Conservation (phyloP, 345 rosid genomes). For the Acer saccharum region DNA sequence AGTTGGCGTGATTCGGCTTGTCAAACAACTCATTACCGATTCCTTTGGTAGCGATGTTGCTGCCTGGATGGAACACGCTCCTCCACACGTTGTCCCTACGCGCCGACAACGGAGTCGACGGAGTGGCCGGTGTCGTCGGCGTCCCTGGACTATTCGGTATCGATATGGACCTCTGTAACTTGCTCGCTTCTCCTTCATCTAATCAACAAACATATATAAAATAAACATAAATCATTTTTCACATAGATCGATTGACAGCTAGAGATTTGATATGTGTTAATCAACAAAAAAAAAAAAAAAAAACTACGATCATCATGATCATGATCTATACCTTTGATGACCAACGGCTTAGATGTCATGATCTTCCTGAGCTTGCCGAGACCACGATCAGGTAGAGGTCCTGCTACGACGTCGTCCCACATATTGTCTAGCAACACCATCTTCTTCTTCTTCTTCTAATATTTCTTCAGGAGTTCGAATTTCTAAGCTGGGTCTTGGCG, state of each 20-base stretch:
- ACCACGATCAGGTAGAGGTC: slow-evolving; percentile 93
- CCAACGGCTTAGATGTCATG: slow-evolving; percentile 48
- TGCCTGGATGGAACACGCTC: slow-evolving; percentile 94
- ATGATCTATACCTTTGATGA: slow-evolving; percentile 41
- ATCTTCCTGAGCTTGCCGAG: slow-evolving; percentile 74
- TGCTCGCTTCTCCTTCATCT: slow-evolving; percentile 53
- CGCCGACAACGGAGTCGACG: slow-evolving; percentile 57
- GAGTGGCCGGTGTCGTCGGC: slow-evolving; percentile 69
- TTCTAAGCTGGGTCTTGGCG: not conserved
- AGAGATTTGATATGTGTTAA: too few relatives aligned
- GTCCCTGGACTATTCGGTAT: slow-evolving; percentile 67
- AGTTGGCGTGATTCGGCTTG: slow-evolving; percentile 72
- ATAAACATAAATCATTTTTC: too few relatives aligned
- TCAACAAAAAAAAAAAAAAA: too few relatives aligned
- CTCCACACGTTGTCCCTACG: slow-evolving; percentile 94
- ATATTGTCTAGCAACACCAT: slow-evolving; percentile 66
- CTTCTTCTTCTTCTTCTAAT: not conserved
- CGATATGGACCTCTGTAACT: slow-evolving; percentile 55
- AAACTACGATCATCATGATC: too few relatives aligned
- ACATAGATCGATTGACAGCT: too few relatives aligned
- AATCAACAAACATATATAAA: not conserved
- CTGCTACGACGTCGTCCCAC: slow-evolving; percentile 90
- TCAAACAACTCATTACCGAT: slow-evolving; percentile 71
- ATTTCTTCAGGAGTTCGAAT: too few relatives aligned
- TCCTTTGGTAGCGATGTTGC: slow-evolving; percentile 79